Base-by-base conservation (phyloP, 352 stramenopile species). In the Pythium brachiatum region DNA sequence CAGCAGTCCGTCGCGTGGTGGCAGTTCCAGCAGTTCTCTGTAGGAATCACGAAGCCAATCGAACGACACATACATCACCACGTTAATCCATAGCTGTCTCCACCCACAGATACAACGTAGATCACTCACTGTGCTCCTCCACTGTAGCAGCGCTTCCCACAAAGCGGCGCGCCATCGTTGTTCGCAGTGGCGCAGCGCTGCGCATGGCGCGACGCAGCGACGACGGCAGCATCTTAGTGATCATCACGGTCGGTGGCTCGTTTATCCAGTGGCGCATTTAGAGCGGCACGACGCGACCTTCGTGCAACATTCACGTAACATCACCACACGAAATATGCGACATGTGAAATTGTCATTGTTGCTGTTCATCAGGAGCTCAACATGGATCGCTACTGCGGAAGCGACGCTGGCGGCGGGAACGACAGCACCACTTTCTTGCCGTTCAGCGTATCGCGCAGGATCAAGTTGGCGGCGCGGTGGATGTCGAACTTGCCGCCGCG, bases 341-440 rank as follows among this genome's bases (percentile, higher is more conserved):
- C 59, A 60, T 66, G 59, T 60, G 59, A 65, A 27, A 39, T 6
- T 34, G 29, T 18, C 23, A 21, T 32, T 16, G 21, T 50, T 25
- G 8, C 2, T 23, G 21, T 52, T 52, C 25, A 39, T 7, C 32
- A 39, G 29, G 29, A 34, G 29, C 29, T 34, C 29, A 34, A 23
- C 25, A 53, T 29, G 39, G 39, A 29, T 7, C 29, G 15, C 15
- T 23, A n/a, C 15, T 34, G 12, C 18, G 9, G 41, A 26, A 26
- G n/a, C 41, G 41, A 13, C 7, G 23, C 25, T 13, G 83, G 83
- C 20, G 83, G 83, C 0, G 83, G 81, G 61, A 94, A 94, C 18
- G 76, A 87, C 20, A 94, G 69, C 57, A 92, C 79, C 57, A 91
- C 78, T 50, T 94, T 94, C 60, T 86, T 86, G n/a, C 86, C 86